Conservation (phyloP, 192 early-diverging fungal genomes). For the Backusella psychrophila region DNA sequence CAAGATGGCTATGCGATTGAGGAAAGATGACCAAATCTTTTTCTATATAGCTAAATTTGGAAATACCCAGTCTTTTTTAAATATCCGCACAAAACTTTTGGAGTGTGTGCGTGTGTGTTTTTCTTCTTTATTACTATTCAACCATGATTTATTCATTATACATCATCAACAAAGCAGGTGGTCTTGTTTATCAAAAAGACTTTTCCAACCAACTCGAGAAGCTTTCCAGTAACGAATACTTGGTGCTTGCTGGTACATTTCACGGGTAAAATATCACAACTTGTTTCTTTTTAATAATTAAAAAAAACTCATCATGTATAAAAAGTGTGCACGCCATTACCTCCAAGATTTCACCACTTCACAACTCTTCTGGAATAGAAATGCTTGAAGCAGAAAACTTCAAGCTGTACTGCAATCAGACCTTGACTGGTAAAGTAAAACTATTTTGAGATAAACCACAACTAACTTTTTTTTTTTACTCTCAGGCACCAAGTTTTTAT, state of each 20-base stretch:
- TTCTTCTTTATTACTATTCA: not conserved
- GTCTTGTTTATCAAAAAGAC: conserved; percentile 91
- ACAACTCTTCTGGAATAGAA: conserved; percentile 82
- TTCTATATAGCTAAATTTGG: not conserved
- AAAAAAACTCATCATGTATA: not conserved
- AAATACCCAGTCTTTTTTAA: not conserved
- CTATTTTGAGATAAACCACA: no score
- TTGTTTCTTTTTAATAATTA: no score
- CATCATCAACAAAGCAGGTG: conserved; percentile 90
- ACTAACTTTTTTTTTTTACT: not conserved
- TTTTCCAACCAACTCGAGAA: conserved; percentile 80
- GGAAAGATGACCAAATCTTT: no score
- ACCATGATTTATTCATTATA: conserved; percentile 78
- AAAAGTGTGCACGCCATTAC: conserved; percentile 93
- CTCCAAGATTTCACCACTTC: conserved; percentile 85
- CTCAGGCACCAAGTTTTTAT: conserved; percentile 91
- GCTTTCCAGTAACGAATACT: conserved; percentile 91
- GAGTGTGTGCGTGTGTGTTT: not conserved
- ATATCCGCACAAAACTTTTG: not conserved
- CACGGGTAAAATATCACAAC: conserved; percentile 67
- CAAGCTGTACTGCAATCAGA: conserved; percentile 91
- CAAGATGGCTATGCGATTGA: no score
- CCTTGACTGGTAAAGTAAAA: conserved; percentile 69
- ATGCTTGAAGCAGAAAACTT: conserved; percentile 90
- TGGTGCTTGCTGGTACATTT: conserved; percentile 97